These are phyloP conservation scores for Sutorius eximius DNA, from an alignment of 1,284 basidiomycete genomes.

Conservation along the genomic window DNA sequence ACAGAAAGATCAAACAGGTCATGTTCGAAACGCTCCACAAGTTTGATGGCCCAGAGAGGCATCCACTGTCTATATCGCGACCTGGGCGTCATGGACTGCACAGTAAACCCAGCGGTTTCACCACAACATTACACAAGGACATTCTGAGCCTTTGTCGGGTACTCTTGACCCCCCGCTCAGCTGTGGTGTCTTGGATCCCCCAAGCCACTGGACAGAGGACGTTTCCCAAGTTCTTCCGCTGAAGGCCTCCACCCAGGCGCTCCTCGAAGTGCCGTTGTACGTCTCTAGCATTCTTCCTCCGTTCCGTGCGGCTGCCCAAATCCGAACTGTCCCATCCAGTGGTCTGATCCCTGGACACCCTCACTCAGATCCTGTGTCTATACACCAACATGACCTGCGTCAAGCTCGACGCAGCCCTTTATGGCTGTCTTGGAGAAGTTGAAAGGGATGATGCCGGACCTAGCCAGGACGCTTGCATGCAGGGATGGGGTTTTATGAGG, in stretches of 20 bases:
- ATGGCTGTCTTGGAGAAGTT: slow-evolving; percentile 45
- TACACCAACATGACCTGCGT: slow-evolving; percentile 41
- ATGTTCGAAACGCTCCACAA: slow-evolving; percentile 82
- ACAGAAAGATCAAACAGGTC: slow-evolving; percentile 88
- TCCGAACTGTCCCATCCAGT: slow-evolving; percentile 45
- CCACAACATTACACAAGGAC: slow-evolving; percentile 75
- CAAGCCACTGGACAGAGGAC: slow-evolving; percentile 22
- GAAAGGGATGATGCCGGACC: slow-evolving; percentile 32
- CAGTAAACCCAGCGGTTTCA: slow-evolving; percentile 55
- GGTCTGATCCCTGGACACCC: slow-evolving; percentile 41
- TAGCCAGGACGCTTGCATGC: slow-evolving; percentile 5
- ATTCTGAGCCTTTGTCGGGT: slow-evolving; percentile 59
- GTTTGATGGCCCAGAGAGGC: slow-evolving; percentile 59
- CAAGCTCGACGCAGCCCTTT: slow-evolving; percentile 35
- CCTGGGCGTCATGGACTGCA: slow-evolving; percentile 90
- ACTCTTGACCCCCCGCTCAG: slow-evolving; percentile 41
- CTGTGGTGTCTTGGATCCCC: slow-evolving; percentile 37
- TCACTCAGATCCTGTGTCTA: slow-evolving; percentile 38
- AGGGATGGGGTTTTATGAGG: slow-evolving; percentile 65
- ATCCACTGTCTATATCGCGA: slow-evolving; percentile 70
- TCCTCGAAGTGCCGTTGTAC: slow-evolving; percentile 49
- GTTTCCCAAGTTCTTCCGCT: slow-evolving; percentile 43
- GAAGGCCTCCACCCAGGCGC: slow-evolving; percentile 35
- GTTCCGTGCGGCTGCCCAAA: slow-evolving; percentile 42
- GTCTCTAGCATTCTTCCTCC: slow-evolving; percentile 48